These are phyloP conservation scores for Zoysia matrella DNA, from an alignment of 202 grass and related monocot genomes.

Conservation along the genomic window DNA sequence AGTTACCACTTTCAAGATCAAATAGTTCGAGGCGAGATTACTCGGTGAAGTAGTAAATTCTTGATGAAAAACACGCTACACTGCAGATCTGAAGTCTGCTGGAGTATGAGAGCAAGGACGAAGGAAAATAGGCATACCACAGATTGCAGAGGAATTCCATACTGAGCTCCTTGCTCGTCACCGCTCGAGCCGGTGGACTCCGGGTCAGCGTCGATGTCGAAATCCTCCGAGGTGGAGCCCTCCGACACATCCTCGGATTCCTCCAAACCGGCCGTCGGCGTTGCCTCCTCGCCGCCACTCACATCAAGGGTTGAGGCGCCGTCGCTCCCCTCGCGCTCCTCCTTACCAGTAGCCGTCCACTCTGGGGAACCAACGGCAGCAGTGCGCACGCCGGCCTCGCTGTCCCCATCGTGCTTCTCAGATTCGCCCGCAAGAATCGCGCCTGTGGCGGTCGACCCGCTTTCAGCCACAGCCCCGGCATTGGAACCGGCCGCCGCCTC, in stretches of 20 bases:
- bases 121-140: slow-evolving; percentile 51
- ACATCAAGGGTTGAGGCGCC: background rate
- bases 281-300: slow-evolving; percentile 32
- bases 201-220: slow-evolving; percentile 44
- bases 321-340: background rate
- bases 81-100: slow-evolving; percentile 5
- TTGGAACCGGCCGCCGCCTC: background rate
- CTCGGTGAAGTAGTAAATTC: background rate
- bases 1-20: background rate
- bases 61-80: background rate
- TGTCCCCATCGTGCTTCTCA: slow-evolving; percentile 26
- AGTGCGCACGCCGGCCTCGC: slow-evolving; percentile 10
- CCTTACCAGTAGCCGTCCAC: slow-evolving; percentile 7
- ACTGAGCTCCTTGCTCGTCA: slow-evolving; percentile 50
- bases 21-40: background rate
- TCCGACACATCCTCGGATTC: slow-evolving; percentile 45
- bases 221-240: slow-evolving; percentile 52
- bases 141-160: slow-evolving; percentile 27
- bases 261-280: slow-evolving; percentile 33
- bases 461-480: slow-evolving; percentile 10
- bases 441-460: background rate
- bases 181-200: slow-evolving; percentile 59
- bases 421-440: background rate
- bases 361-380: background rate
- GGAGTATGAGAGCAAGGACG: background rate